Base-by-base conservation (phyloP, 768 basidiomycete species). In the Termitomyces sp. region DNA sequence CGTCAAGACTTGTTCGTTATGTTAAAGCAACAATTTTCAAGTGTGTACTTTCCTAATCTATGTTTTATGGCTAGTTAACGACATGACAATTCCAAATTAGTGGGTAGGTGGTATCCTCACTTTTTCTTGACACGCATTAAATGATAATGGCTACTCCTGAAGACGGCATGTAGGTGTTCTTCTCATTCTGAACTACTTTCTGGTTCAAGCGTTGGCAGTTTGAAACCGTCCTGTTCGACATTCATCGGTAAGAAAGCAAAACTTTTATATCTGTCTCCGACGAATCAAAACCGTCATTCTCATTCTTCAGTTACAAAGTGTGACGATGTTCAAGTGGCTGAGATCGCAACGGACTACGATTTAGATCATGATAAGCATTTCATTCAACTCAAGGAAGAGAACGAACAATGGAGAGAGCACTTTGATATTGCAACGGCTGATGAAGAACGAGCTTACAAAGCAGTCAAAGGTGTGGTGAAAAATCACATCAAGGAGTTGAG, bases 91-190 rank as follows among this genome's bases (percentile, higher is more conserved):
- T 10, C 8, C 8, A 22, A 16, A 9, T 26, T 30, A 58, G 57
- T 58, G 42, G 57, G 57, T 58, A 40, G 8, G 26, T 46, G 12
- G 33, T 45, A 4, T 16, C 28, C 8, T 47, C 24, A 0, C 30
- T 45, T 12, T 28, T 53, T 16, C 44, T 36, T 26, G n/a, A 22
- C n/a, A 51, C 13, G 10, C 12, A 13, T 35, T 42, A 18, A 42
- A n/a, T 28, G 0, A 36, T 44, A 20, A 9, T 33, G 18, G 44
- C 13, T 14, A 24, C 36, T 52, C 51, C 32, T 43, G 47, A 57
- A 58, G 57, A 35, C n/a, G 57, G 57, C 4, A n/a, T n/a, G 57
- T 58, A 53, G 33, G 57, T 53, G 16, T 22, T 26, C 32, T n/a
- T 40, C 30, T 28, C 12, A n/a, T 43, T 36, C 38, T 42, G 2